A percentile compares a stretch with the other conserved stretches of the same genome.
These are phyloP conservation scores for Sporisorium reilianum DNA, from an alignment of 1,284 basidiomycete genomes.

Conservation along the genomic window DNA sequence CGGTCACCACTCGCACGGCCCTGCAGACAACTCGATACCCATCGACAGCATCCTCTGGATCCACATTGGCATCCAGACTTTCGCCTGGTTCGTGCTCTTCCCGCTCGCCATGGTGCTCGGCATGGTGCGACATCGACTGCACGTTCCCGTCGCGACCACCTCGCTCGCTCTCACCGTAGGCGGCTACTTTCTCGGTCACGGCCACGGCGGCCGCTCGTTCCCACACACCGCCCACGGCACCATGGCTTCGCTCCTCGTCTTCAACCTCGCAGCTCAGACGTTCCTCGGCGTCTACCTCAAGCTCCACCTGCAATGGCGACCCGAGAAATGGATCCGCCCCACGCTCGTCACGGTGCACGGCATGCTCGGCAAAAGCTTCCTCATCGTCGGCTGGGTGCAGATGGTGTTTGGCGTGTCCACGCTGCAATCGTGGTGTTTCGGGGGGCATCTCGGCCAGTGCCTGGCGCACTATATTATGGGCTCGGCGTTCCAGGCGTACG, in stretches of 20 bases:
- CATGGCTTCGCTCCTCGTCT: conserved; percentile 58
- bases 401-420: conserved; percentile 63
- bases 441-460: conserved; percentile 74
- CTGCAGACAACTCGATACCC: conserved; percentile 57
- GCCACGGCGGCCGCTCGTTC: conserved; percentile 63
- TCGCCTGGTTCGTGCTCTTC: conserved; percentile 63
- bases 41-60: conserved; percentile 66
- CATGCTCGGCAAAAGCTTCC: conserved; percentile 84
- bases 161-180: conserved; percentile 56
- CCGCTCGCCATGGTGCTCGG: conserved; percentile 67
- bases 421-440: conserved; percentile 75
- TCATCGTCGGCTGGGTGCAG: conserved; percentile 79
- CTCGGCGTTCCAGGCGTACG: conserved; percentile 78
- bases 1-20: conserved; percentile 52
- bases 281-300: conserved; percentile 88
- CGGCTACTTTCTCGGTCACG: conserved; percentile 64
- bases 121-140: conserved; percentile 62
- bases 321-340: conserved; percentile 79
- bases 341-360: conserved; percentile 82
- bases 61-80: conserved; percentile 60
- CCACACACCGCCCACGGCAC: conserved; percentile 66
- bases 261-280: conserved; percentile 73
- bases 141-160: conserved; percentile 61
- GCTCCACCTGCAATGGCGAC: conserved; percentile 80
- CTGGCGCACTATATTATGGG: conserved; percentile 77